Evolutionary conservation across 2,329 filamentous ascomycete species (phyloP).

Genomic region (Xylariomycetidae sp.): DNA sequence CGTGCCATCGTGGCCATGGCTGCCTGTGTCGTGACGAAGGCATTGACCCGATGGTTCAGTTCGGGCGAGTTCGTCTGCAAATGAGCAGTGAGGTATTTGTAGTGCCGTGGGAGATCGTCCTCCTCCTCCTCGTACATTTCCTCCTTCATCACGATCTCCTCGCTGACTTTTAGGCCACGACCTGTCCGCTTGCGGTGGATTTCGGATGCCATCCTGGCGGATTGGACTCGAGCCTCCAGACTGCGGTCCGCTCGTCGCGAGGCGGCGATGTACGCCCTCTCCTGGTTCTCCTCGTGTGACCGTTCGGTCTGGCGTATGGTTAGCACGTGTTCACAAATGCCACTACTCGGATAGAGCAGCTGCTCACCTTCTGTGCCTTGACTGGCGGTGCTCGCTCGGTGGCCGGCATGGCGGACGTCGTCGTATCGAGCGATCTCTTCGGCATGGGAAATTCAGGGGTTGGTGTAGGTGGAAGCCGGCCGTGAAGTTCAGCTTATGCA

Average conservation of each 20-base stretch:
- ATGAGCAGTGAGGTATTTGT: conserved; percentile 56
- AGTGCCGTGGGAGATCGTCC: conserved; percentile 66
- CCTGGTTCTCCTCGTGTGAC: conserved; percentile 76
- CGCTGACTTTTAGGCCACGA: conserved; percentile 71
- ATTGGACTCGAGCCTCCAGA: conserved; percentile 81
- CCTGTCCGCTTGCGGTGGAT: conserved; percentile 87
- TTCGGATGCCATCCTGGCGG: conserved; percentile 79
- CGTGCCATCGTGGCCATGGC: conserved; percentile 37
- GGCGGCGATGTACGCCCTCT: conserved; percentile 86
- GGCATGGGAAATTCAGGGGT: conserved; percentile 25
- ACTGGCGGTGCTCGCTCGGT: conserved; percentile 25
- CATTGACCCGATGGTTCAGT: conserved; percentile 55
- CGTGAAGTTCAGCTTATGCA: not conserved
- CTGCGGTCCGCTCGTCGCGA: conserved; percentile 82
- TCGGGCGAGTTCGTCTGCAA: conserved; percentile 54
- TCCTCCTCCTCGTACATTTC: conserved; percentile 97
- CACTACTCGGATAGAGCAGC: not conserved
- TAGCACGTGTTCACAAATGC: conserved; percentile 8
- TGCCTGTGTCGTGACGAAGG: conserved; percentile 36
- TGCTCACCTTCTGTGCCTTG: conserved; percentile 30
- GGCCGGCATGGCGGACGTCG: conserved; percentile 21
- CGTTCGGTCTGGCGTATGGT: conserved; percentile 54
- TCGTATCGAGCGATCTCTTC: conserved; percentile 31
- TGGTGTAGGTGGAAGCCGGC: not conserved
- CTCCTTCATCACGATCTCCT: conserved; percentile 81